A percentile compares a stretch with the other conserved stretches of the same genome.
Evolutionary conservation across 2,329 filamentous ascomycete genomes (phyloP).

Genomic region (Colletotrichum somersetense): DNA sequence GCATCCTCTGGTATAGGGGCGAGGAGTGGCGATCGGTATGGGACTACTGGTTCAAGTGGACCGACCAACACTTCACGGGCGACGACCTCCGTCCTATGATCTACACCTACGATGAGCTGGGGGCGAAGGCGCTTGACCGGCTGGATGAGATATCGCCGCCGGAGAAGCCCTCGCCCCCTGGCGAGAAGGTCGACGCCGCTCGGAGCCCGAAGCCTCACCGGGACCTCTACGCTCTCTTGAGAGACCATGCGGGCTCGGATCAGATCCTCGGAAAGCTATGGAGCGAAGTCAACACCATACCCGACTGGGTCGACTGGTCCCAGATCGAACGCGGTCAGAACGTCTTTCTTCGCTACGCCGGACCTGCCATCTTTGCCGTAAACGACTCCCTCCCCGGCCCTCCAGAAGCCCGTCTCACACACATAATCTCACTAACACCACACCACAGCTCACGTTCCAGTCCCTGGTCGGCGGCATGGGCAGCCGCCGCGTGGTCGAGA

Average conservation of each 20-base stretch:
- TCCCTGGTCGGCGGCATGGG: constrained; percentile 79
- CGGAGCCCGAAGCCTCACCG: constrained; percentile 53
- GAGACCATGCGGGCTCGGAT: constrained; percentile 69
- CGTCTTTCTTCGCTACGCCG: constrained; percentile 82
- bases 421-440: constrained; percentile 43
- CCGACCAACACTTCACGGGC: constrained; percentile 70
- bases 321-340: constrained; percentile 81
- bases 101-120: constrained; percentile 76
- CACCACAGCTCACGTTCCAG: constrained; percentile 67
- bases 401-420: constrained; percentile 43
- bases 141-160: constrained; percentile 72
- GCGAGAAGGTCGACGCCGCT: constrained; percentile 50
- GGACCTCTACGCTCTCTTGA: constrained; percentile 74
- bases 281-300: constrained; percentile 80
- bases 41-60: constrained; percentile 79
- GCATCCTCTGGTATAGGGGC: constrained; percentile 35
- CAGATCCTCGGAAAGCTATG: constrained; percentile 67
- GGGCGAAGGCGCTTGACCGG: constrained; percentile 73
- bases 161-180: constrained; percentile 45
- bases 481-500: constrained; percentile 79
- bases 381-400: constrained; percentile 28
- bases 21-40: constrained; percentile 55
- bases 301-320: constrained; percentile 82
- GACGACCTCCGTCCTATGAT: constrained; percentile 72
- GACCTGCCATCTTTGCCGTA: constrained; percentile 71